Evolutionary conservation across 352 stramenopile species (phyloP), one percentile per base, ranked within the genome.

Genomic region (Phytophthora brassicae): DNA sequence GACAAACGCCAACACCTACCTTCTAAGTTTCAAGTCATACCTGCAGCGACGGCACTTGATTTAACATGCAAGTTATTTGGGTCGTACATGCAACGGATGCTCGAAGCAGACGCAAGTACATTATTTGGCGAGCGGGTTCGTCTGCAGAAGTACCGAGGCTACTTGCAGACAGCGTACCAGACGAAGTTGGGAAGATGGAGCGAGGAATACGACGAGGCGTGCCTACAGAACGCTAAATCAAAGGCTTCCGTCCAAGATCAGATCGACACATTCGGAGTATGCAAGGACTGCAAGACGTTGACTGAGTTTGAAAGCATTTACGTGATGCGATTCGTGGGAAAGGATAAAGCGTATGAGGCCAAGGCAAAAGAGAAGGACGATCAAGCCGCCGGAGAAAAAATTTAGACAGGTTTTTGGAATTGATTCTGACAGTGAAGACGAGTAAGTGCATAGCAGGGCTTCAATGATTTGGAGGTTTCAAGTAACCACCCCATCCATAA

Each of bases 381-480:
- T 6, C 26, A 52, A 51, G 5, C 1, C 7, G 36, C 7, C 3
- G 11, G 7, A 2, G 38, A 43, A 20, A 16, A 19, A 39, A 0
- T 58, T 58, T 31, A 17, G 26, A 23, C 16, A 29, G 1, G 17
- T 39, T 4, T 58, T 50, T 50, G 50, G 50, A 2, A 2, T 14
- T 19, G 50, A 58, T 22, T 58, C 50, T 4, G 39, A 49, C 16
- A 49, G 24, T 19, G 50, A 49, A 6, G 17, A 49, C 39, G 50
- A 48, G 11, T 41, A 42, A 58, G 12, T 17, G 11, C n/a, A n/a
- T 16, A 39, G 33, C n/a, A 39, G 33, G 33, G n/a, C 11, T 39
- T 8, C 33, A 39, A 13, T n/a, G 11, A 39, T 4, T 39, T n/a
- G 6, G 8, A n/a, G n/a, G n/a, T n/a, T n/a, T n/a, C n/a, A n/a